Conservation (phyloP, 208 protist genomes). For the Naegleria fowleri region DNA sequence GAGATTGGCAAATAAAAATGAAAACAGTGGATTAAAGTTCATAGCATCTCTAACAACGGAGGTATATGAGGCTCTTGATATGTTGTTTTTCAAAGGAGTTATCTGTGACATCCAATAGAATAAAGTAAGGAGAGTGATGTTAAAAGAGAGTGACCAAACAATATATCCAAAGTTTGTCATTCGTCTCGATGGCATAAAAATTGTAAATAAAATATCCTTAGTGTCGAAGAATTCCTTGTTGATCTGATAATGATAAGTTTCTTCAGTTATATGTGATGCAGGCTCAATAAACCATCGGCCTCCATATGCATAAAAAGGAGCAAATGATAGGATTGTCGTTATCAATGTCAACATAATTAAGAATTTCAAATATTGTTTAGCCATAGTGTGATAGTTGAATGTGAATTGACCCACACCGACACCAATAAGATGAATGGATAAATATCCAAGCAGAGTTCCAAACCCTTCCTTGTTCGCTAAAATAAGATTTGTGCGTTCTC, state of each 20-base stretch:
- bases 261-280: background rate
- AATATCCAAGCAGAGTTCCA: background rate
- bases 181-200: conserved; percentile 13
- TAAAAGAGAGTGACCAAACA: background rate
- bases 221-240: background rate
- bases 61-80: background rate
- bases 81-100: background rate
- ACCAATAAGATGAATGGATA: background rate
- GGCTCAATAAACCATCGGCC: background rate
- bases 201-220: background rate
- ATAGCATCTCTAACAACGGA: background rate
- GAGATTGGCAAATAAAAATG: conserved; percentile 7
- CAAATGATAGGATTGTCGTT: background rate
- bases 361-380: background rate
- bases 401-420: background rate
- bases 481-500: background rate
- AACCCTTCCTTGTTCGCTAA: conserved; percentile 3
- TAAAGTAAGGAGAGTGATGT: background rate
- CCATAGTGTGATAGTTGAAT: background rate
- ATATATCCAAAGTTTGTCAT: conserved; percentile 25
- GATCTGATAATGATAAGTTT: background rate
- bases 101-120: background rate
- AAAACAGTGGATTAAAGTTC: conserved; percentile 7
- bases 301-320: background rate
- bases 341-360: background rate